A percentile compares a stretch with the other conserved stretches of the same genome.
Conservation (phyloP, 169 alveolate species). For the Eimeria maxima region DNA sequence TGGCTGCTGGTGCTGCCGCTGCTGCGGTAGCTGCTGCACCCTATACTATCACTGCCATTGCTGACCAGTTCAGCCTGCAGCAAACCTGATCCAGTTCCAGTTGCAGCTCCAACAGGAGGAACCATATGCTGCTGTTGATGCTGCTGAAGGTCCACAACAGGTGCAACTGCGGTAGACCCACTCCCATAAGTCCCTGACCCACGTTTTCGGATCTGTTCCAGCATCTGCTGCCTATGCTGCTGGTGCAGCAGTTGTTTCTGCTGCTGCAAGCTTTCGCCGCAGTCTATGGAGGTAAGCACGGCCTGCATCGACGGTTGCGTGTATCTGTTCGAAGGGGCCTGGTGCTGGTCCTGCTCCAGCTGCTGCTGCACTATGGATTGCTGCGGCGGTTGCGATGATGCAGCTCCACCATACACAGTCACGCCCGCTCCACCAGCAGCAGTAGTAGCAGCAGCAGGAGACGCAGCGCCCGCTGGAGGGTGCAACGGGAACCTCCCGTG, state of each 20-base stretch:
- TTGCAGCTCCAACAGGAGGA: neutral
- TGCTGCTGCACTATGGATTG: constrained; percentile 2
- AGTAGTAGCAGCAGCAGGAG: neutral
- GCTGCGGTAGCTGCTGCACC: constrained; percentile 8
- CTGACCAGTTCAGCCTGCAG: neutral
- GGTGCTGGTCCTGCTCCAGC: neutral
- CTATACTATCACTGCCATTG: neutral
- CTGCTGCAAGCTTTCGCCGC: neutral
- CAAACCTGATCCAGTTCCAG: neutral
- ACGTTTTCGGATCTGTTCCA: neutral
- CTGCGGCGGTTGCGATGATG: neutral
- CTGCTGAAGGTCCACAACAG: neutral
- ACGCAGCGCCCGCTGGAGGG: neutral
- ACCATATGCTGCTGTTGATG: neutral
- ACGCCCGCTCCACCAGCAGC: constrained; percentile 4
- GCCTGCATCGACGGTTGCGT: neutral
- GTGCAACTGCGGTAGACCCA: neutral
- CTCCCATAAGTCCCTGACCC: neutral
- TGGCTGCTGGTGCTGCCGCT: constrained; percentile 24
- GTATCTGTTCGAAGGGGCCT: neutral
- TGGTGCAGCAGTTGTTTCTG: neutral
- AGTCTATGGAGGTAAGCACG: neutral
- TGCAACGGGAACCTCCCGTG: neutral
- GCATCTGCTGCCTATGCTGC: neutral
- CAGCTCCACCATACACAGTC: neutral